Conservation (phyloP, 2,329 filamentous ascomycete genomes). For the Domatiomyces catenatus region DNA sequence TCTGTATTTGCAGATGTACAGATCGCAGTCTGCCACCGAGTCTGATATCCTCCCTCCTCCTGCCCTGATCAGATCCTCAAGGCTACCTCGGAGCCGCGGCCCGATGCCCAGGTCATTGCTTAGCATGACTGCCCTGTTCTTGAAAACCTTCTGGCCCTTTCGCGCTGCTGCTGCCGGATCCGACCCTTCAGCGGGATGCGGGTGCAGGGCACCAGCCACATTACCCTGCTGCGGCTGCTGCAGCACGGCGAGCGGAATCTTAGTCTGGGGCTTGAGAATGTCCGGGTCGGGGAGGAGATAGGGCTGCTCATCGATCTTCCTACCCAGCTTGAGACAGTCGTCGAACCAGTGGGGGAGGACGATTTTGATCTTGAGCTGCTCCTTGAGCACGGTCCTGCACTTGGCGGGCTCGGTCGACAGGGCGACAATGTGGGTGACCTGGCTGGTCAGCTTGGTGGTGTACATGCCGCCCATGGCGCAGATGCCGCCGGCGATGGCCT, state of each 20-base stretch:
- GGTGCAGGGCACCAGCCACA: conserved; percentile 49
- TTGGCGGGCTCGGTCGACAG: conserved; percentile 60
- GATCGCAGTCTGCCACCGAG: conserved; percentile 55
- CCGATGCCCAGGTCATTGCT: conserved; percentile 59
- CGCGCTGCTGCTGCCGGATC: conserved; percentile 9
- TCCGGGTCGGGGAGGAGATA: conserved; percentile 78
- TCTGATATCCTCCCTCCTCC: conserved; percentile 57
- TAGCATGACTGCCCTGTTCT: conserved; percentile 61
- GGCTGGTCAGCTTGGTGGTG: conserved; percentile 51
- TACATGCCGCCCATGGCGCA: conserved; percentile 79
- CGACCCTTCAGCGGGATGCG: conserved; percentile 18
- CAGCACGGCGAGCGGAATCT: conserved; percentile 43
- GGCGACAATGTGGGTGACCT: conserved; percentile 81
- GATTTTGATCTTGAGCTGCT: conserved; percentile 58
- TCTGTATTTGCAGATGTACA: conserved; percentile 75
- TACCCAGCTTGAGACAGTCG: conserved; percentile 84
- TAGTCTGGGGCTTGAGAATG: conserved; percentile 45
- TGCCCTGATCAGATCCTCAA: conserved; percentile 53
- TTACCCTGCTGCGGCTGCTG: conserved; percentile 44
- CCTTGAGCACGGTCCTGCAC: conserved; percentile 46
- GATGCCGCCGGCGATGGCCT: conserved; percentile 80
- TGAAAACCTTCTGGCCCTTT: conserved; percentile 53
- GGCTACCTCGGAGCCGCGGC: conserved; percentile 47
- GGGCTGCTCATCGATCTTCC: conserved; percentile 73
- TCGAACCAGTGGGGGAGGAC: conserved; percentile 84